These are phyloP conservation scores for Trichothecium roseum DNA, from an alignment of 2,329 filamentous ascomycete genomes.

Conservation along the genomic window DNA sequence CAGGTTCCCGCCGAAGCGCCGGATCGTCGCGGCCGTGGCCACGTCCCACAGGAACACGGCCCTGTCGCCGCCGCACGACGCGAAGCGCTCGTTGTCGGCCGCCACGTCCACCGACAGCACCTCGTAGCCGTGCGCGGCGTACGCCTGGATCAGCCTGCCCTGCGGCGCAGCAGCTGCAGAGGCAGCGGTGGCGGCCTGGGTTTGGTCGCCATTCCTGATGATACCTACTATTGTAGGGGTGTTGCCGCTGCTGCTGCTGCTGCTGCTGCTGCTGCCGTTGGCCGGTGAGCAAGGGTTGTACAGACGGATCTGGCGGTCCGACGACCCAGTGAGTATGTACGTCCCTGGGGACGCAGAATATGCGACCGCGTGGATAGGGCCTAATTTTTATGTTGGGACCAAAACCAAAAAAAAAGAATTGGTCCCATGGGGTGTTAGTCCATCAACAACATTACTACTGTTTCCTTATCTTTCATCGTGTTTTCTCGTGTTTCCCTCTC, in stretches of 20 bases:
- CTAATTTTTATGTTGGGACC: no score
- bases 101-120: conserved; percentile 72
- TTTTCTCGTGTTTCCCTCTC: no score
- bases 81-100: conserved; percentile 72
- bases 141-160: conserved; percentile 70
- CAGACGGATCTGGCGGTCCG: conserved; percentile 76
- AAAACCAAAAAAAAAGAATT: no score
- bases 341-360: conserved; percentile 65
- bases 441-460: no score
- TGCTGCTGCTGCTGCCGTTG: conserved; percentile 15
- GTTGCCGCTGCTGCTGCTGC: conserved; percentile 1
- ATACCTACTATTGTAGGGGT: no score
- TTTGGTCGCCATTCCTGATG: no score
- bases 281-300: conserved; percentile 61
- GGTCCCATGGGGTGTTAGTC: no score
- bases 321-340: conserved; percentile 75
- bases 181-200: no score
- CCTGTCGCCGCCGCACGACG: conserved; percentile 81
- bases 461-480: no score
- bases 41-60: conserved; percentile 94
- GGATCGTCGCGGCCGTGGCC: conserved; percentile 62
- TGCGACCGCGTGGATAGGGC: conserved; percentile 60
- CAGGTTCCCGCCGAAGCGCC: conserved; percentile 55
- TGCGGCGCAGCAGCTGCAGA: conserved; percentile 24
- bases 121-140: conserved; percentile 83